Evolutionary conservation across 2,329 filamentous ascomycete species (phyloP), one percentile per base, ranked within the genome.

Genomic region (Phaeosphaeriaceae sp.): DNA sequence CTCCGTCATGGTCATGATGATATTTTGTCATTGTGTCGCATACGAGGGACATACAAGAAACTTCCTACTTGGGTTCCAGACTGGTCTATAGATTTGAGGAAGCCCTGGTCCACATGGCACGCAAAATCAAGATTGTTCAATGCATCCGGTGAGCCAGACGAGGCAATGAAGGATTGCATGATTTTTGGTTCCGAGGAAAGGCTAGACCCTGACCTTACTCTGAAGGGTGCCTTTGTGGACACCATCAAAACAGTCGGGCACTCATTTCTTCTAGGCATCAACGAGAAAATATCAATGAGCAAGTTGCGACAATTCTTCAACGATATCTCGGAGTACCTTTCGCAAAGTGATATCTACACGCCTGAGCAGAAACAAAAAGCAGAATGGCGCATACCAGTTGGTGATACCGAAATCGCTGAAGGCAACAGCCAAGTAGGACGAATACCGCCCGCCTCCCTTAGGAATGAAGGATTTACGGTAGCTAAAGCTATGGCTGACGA

Each of bases 11-110:
- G 50, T 13, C 48, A 44, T 23, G 42, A 44, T 21, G 42, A 44
- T 20, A 37, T 44, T n/a, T 13, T 44, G 3, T 44, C 42, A 8
- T 21, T 36, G 3, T 44, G 42, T 20, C 32, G 42, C 3, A 36
- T 37, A 29, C 42, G 42, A 3, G 33, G 28, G 3, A 48, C 17
- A 20, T 48, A 30, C 38, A 52, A 13, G 13, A 20, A 43, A 16
- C 37, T 57, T 2, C 54, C 54, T 13, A 54, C 54, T n/a, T 57
- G 51, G 54, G 52, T 50, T 12, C 54, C 54, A 6, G 54, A 55
- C 39, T 58, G 55, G 55, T 44, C 48, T 9, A 33, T 21, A 5
- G 42, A 44, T 36, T 17, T 44, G 15, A 4, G 42, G 7, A 44
- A 44, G 15, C 42, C 42, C 7, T 44, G 42, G 42, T 44, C 42